Base-by-base conservation (phyloP, 1,284 basidiomycete genomes). In the Boletus semigastroideus region DNA sequence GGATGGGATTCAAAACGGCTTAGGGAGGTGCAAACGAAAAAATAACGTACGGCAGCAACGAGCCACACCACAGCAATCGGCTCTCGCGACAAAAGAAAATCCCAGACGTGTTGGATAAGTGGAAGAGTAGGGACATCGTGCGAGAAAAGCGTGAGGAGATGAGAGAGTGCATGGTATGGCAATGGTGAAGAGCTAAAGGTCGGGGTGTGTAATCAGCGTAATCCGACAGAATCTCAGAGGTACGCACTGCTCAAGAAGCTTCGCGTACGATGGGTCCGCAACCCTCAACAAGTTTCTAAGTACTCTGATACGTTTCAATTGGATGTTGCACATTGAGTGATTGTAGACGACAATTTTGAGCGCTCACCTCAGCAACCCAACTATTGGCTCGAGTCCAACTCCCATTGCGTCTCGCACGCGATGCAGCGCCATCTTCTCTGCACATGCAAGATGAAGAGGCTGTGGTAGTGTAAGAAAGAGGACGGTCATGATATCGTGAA, bases 401-500 rank as follows among this genome's bases (percentile, higher is more conserved):
- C 92, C 89, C 94, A 97, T 96, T 1, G 90, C 87, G 68, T 98
- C 94, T 48, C 94, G 78, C 5, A 96, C 75, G 25, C 93, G 74
- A 58, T 93, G 86, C 40, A 97, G 71, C 51, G 89, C 92, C 57
- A 97, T 62, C 63, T 90, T 82, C 73, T 89, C 83, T 46, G 78
- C 76, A 56, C 82, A 82, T 17, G 70, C 72, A 20, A 89, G 63
- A 54, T 83, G 80, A 22, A 83, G 54, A 37, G 83, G 78, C 28
- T 68, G 64, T 2, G 86, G 86, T 9, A 94, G 74, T 0, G 93
- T 94, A 27, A 97, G 78, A 59, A 90, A 89, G 1, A 97, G 59
- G 12, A 97, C 91, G 0, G 91, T 88, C 30, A 93, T 78, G 42
- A 98, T 92, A 65, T 97, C 94, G 67, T 98, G 94, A 67, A 92